A percentile compares a stretch with the other conserved stretches of the same genome.
phyloP scores from a whole-genome alignment of 768 basidiomycete genomes.

The Flagelloscypha sp. region DNA sequence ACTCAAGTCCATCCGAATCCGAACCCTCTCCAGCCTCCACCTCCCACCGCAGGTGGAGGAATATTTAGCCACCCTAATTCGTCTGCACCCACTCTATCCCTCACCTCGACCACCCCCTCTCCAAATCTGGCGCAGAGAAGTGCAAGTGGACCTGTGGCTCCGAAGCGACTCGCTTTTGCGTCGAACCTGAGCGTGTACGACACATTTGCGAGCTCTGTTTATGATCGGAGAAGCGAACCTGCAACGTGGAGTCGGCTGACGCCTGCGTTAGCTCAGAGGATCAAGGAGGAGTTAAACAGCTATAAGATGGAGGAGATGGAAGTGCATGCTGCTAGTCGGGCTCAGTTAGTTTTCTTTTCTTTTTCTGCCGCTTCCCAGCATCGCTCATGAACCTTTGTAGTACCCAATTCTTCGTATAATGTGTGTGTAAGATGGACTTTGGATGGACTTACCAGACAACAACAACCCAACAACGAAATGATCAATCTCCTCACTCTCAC shows the following conservation, averaged over 20 bases:
- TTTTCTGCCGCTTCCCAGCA: constrained; percentile 3
- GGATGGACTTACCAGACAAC: background rate
- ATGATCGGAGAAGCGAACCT: constrained; percentile 92
- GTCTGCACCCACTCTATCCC: constrained; percentile 80
- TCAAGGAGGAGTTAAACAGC: constrained; percentile 97
- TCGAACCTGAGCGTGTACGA: constrained; percentile 91
- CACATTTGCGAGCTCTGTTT: constrained; percentile 87
- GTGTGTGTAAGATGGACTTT: background rate
- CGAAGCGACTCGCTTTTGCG: constrained; percentile 80
- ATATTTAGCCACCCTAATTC: constrained; percentile 81
- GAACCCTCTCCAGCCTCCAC: too few species aligned
- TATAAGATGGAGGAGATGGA: constrained; percentile 99
- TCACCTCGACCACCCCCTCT: constrained; percentile 27
- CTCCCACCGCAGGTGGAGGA: too few species aligned
- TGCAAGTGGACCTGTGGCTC: constrained; percentile 56
- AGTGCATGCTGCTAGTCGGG: constrained; percentile 87
- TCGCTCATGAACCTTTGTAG: constrained; percentile 26
- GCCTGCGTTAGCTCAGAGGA: constrained; percentile 88
- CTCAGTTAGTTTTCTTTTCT: constrained; percentile 62
- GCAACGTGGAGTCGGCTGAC: constrained; percentile 97
- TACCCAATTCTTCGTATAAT: constrained; percentile 85
- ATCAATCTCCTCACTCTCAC: background rate
- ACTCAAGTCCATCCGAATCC: too few species aligned
- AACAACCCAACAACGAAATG: background rate
- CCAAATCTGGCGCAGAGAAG: constrained; percentile 63